These are phyloP conservation scores for Azolla pinnata DNA, from an alignment of 75 land plant genomes.

Conservation along the genomic window DNA sequence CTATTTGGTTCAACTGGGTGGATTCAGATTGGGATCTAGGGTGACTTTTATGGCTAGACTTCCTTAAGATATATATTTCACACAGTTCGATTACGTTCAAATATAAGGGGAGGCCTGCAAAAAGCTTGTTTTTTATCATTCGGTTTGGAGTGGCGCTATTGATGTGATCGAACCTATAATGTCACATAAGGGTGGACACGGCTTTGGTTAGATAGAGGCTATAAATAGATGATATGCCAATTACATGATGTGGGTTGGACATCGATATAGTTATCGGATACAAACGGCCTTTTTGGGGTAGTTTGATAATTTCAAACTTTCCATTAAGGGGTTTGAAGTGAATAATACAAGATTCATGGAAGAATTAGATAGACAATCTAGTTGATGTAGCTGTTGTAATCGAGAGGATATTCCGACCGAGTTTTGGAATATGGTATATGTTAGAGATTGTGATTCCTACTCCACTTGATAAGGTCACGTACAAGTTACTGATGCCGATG, in stretches of 20 bases:
- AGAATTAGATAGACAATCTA: neutral
- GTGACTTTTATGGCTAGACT: neutral
- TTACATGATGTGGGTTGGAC: neutral
- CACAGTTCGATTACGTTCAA: neutral
- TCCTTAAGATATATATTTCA: neutral
- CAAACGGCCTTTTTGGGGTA: neutral
- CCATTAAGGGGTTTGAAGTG: neutral
- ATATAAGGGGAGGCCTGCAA: neutral
- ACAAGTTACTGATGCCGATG: neutral
- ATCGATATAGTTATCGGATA: neutral
- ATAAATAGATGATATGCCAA: neutral
- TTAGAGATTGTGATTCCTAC: neutral
- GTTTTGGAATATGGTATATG: neutral
- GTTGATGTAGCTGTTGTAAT: neutral
- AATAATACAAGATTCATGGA: neutral
- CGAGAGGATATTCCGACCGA: neutral
- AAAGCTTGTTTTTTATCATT: neutral
- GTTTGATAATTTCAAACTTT: neutral
- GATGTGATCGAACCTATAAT: neutral
- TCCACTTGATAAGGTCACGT: neutral
- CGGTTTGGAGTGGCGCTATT: neutral
- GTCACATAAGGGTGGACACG: neutral
- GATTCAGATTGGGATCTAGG: neutral
- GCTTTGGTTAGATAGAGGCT: neutral
- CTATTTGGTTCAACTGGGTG: neutral